Evolutionary conservation across 108 stramenopile genomes (phyloP).

Genomic region (Tribonema minus): DNA sequence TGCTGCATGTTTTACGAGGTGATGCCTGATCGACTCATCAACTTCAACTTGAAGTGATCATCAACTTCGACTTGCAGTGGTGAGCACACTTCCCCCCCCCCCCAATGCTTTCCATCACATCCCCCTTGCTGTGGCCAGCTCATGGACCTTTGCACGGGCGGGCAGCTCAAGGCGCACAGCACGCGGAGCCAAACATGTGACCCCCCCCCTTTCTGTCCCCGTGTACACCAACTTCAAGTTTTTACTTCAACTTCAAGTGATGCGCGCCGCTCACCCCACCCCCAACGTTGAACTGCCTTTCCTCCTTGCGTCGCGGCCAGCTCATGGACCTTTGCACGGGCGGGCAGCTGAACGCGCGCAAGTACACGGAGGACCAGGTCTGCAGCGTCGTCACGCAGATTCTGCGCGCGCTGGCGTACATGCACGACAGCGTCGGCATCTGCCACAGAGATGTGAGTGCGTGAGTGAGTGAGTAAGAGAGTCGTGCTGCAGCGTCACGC

Average conservation of each 20-base stretch:
- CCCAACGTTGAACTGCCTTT: neutral
- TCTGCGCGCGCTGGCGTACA: too few relatives aligned
- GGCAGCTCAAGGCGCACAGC: neutral
- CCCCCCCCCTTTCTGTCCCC: neutral
- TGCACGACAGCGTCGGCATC: too few relatives aligned
- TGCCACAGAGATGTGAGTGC: too few relatives aligned
- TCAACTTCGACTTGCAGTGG: too few relatives aligned
- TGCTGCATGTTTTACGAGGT: neutral
- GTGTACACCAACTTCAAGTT: neutral
- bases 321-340: too few relatives aligned
- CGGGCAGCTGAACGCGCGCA: slow-evolving; percentile 22
- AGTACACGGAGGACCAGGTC: slow-evolving; percentile 42
- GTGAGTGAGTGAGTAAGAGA: too few relatives aligned
- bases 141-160: neutral
- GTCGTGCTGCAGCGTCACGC: too few relatives aligned
- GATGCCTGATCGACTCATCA: neutral
- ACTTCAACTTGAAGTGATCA: neutral
- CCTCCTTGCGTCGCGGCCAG: neutral
- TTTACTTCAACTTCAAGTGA: neutral
- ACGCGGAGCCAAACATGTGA: neutral
- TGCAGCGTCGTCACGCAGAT: slow-evolving; percentile 58
- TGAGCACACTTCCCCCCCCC: too few relatives aligned
- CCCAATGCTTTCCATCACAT: too few relatives aligned
- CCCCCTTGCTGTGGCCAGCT: neutral
- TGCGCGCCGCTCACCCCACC: slow-evolving; percentile 62